Conservation (phyloP, 2,329 filamentous ascomycete species). For the Scolecobasidium constrictum region DNA sequence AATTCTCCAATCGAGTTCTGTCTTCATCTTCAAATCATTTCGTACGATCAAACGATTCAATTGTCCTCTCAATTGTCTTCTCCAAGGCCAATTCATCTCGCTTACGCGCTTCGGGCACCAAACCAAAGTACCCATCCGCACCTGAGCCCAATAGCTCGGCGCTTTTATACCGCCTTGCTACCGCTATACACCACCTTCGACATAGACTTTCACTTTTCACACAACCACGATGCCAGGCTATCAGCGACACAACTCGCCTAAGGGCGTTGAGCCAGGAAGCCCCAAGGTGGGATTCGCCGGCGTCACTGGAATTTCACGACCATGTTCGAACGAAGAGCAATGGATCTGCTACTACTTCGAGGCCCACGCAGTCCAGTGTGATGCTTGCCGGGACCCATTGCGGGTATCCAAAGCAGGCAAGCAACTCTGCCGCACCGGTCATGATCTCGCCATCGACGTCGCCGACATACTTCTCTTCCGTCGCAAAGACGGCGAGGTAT, state of each 20-base stretch:
- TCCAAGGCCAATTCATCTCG: neutral
- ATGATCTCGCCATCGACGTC: slow-evolving; percentile 8
- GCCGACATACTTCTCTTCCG: slow-evolving; percentile 6
- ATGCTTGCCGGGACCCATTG: slow-evolving; percentile 3
- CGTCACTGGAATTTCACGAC: slow-evolving; percentile 8
- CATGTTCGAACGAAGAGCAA: slow-evolving; percentile 6
- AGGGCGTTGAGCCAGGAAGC: neutral
- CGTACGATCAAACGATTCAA: neutral
- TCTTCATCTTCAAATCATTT: neutral
- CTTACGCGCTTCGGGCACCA: neutral
- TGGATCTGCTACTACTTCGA: slow-evolving; percentile 10
- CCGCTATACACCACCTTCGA: neutral
- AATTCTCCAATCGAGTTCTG: neutral
- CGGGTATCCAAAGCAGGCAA: slow-evolving; percentile 4
- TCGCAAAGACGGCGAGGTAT: slow-evolving; percentile 8
- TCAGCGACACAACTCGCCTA: slow-evolving; percentile 5
- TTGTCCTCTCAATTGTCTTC: slow-evolving; percentile 1
- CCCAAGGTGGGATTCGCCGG: slow-evolving; percentile 8
- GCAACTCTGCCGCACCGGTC: slow-evolving; percentile 7
- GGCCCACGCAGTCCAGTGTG: slow-evolving; percentile 6
- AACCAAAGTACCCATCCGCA: neutral
- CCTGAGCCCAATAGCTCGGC: neutral
- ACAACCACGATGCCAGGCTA: slow-evolving; percentile 2
- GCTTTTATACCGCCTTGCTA: neutral
- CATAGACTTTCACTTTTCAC: neutral